Percentiles rank a stretch among this genome's conserved stretches.
Evolutionary conservation across 2,329 filamentous ascomycete species (phyloP).

Genomic region (Penicillium decumbens): DNA sequence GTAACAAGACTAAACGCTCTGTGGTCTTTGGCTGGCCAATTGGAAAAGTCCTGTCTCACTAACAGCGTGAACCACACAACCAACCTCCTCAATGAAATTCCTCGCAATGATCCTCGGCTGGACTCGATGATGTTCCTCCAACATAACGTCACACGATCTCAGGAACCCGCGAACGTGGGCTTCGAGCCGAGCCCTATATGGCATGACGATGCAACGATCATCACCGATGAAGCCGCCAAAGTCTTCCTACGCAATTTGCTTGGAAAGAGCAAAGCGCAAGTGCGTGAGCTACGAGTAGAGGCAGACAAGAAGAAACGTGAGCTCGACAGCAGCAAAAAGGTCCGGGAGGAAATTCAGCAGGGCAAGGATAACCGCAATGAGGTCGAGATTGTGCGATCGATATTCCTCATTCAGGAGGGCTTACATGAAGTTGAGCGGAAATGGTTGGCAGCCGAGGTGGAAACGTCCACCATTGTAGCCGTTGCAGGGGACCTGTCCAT

Average conservation of each 20-base stretch:
- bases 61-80: constrained; percentile 68
- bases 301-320: constrained; percentile 82
- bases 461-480: constrained; percentile 86
- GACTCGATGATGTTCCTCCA: constrained; percentile 98
- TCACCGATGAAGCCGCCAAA: constrained; percentile 80
- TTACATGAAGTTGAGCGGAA: constrained; percentile 80
- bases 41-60: constrained; percentile 75
- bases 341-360: constrained; percentile 71
- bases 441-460: constrained; percentile 82
- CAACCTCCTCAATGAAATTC: constrained; percentile 72
- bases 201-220: constrained; percentile 87
- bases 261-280: constrained; percentile 79
- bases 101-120: constrained; percentile 78
- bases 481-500: constrained; percentile 88
- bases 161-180: constrained; percentile 75
- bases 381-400: constrained; percentile 73
- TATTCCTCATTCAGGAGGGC: constrained; percentile 78
- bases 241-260: constrained; percentile 88
- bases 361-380: constrained; percentile 87
- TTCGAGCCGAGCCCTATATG: constrained; percentile 96
- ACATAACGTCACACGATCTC: constrained; percentile 78
- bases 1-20: constrained; percentile 77
- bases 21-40: constrained; percentile 73
- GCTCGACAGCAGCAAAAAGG: constrained; percentile 68
- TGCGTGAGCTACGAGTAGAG: constrained; percentile 74